Base-by-base conservation (phyloP, 306 rosid species). In the Inga leiocalycina region DNA sequence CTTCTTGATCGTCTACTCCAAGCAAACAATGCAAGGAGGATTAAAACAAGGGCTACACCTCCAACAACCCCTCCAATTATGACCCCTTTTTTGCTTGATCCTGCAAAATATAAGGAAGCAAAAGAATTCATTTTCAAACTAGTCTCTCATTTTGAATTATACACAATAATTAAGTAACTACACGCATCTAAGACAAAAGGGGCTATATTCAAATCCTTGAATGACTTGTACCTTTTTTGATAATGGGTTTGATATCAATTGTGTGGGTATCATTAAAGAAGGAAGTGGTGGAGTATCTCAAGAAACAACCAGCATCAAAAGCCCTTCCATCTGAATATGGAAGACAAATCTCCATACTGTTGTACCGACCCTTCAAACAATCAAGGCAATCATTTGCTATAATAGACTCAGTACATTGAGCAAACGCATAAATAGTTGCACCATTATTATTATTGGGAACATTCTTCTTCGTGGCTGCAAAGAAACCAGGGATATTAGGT, bases 371-470 rank as follows among this genome's bases (percentile, higher is more conserved):
- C 30, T 39, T 80, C 85, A 88, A 78, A 81, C 91, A 88, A 51
- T 78, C 76, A 17, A 54, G 77, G 77, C 91, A 88, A 32, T 59
- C 91, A 35, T 49, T 62, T 16, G 27, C 8, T 37, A n/a, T 68
- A 24, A 67, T 54, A 8, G 89, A 83, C 30, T 83, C 87, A 17
- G 37, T 87, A 56, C 91, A 88, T 46, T 88, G 89, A 27, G 91
- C 91, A 65, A 88, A 52, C 3, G 82, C 87, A 45, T 83, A 88
- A 8, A 85, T 74, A 6, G 35, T 61, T 20, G 39, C 48, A 34
- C 69, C 78, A 64, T 64, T 30, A 30, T 61, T 68, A 19, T 62
- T 27, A 62, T 45, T 70, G 11, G 59, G 48, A 12, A 71, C 32
- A 30, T 80, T 51, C 30, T 44, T 83, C 73, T 34, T 81, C 3